Evolutionary conservation across 2,329 filamentous ascomycete genomes (phyloP).

Genomic region (Escovopsis sp.): DNA sequence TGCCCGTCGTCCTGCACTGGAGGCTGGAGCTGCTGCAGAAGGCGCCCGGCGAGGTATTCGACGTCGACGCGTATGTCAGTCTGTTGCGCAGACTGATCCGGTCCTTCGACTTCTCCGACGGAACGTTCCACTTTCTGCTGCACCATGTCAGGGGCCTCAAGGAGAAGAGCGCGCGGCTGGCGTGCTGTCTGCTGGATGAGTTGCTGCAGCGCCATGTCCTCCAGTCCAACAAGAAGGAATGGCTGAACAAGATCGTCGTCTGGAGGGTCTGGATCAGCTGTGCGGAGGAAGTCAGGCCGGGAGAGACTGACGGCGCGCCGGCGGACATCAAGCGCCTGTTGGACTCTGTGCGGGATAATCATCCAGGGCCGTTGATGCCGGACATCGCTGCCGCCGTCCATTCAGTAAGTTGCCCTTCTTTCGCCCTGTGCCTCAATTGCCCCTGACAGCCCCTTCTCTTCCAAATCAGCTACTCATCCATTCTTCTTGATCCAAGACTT

Average conservation of each 20-base stretch:
- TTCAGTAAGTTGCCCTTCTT: constrained; percentile 31
- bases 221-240: constrained; percentile 31
- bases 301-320: constrained; percentile 8
- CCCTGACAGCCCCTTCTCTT: not conserved
- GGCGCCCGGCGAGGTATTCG: constrained; percentile 29
- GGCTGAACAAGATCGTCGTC: constrained; percentile 55
- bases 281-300: constrained; percentile 21
- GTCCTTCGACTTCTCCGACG: constrained; percentile 41
- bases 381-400: constrained; percentile 52
- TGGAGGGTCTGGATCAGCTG: constrained; percentile 52
- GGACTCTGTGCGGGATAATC: constrained; percentile 24
- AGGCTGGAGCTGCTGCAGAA: constrained; percentile 49
- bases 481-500: too few relatives aligned
- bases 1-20: constrained; percentile 50
- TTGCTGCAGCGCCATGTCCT: constrained; percentile 45
- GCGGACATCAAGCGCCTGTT: constrained; percentile 11
- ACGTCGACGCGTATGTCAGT: constrained; percentile 30
- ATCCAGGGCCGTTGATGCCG: constrained; percentile 33
- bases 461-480: too few relatives aligned
- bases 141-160: constrained; percentile 53
- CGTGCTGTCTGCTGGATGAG: constrained; percentile 40
- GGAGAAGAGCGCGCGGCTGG: constrained; percentile 32
- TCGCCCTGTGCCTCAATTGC: not conserved
- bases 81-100: constrained; percentile 48
- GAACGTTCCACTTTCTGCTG: constrained; percentile 50